Evolutionary conservation across 352 stramenopile species (phyloP).

Genomic region (Phytopythium aichiense): DNA sequence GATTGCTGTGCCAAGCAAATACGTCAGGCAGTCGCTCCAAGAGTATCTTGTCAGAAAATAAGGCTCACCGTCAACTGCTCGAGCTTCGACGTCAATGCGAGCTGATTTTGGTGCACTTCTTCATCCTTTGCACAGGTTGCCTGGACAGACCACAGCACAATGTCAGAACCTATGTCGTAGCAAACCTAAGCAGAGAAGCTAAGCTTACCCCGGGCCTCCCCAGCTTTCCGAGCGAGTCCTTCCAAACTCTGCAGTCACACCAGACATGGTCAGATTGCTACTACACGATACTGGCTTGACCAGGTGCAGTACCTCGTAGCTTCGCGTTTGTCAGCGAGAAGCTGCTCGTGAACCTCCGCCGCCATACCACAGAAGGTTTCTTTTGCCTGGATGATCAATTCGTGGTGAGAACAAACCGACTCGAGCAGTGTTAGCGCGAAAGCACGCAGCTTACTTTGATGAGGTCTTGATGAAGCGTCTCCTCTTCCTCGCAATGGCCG

Average conservation of each 20-base stretch:
- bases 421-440: not conserved
- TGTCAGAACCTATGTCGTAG: not conserved
- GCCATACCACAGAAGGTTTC: conserved; percentile 24
- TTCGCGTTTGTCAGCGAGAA: not conserved
- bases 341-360: conserved; percentile 16
- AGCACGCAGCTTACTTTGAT: conserved; percentile 8
- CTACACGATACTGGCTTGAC: not conserved
- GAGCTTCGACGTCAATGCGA: conserved; percentile 17
- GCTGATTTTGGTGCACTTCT: conserved; percentile 15
- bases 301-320: not conserved
- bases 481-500: conserved; percentile 9
- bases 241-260: not conserved
- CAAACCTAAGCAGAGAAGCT: not conserved
- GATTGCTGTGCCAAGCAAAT: conserved; percentile 13
- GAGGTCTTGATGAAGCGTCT: conserved; percentile 17
- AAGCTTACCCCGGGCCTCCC: not conserved
- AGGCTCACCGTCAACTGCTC: conserved; percentile 24
- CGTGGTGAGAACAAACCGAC: not conserved
- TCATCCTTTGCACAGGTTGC: conserved; percentile 29
- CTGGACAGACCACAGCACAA: conserved; percentile 7
- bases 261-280: not conserved
- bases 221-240: not conserved
- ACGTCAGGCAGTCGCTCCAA: not conserved
- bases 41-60: not conserved
- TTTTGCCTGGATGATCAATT: conserved; percentile 10